These are phyloP conservation scores for Colletotrichum karsti DNA, from an alignment of 2,329 filamentous ascomycete genomes.

Conservation along the genomic window DNA sequence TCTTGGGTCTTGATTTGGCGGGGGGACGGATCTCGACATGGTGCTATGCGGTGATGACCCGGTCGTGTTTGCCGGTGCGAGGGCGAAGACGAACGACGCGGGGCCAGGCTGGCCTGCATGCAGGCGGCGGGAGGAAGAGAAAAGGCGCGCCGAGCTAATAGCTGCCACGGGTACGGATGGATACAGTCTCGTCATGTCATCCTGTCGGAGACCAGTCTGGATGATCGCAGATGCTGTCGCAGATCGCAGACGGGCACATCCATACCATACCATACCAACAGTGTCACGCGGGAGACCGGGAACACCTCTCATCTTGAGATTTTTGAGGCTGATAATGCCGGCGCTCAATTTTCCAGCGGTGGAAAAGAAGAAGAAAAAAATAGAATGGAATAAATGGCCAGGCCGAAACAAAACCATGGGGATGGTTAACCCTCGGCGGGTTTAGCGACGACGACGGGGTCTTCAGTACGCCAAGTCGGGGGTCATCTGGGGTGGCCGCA, in stretches of 20 bases:
- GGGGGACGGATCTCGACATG: background rate
- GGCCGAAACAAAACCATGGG: background rate
- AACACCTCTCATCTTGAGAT: background rate
- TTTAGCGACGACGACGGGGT: background rate
- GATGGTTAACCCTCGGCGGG: background rate
- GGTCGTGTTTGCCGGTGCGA: background rate
- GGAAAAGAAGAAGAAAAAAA: too few species aligned
- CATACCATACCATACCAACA: background rate
- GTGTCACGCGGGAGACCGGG: background rate
- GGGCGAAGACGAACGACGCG: background rate
- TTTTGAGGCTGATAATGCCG: too few species aligned
- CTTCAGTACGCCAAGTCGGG: background rate
- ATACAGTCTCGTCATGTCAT: background rate
- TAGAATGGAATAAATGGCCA: too few species aligned
- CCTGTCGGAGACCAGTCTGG: too few species aligned
- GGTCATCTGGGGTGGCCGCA: conserved; percentile 8
- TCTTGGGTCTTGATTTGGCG: background rate
- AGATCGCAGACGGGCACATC: background rate
- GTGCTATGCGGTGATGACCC: background rate
- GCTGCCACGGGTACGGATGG: too few species aligned
- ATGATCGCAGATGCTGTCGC: background rate
- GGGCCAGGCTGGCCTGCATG: background rate
- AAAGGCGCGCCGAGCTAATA: background rate
- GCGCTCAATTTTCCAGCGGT: too few species aligned
- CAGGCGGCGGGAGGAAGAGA: background rate